Evolutionary conservation across 306 rosid species (phyloP).

Genomic region (Neltuma alba): DNA sequence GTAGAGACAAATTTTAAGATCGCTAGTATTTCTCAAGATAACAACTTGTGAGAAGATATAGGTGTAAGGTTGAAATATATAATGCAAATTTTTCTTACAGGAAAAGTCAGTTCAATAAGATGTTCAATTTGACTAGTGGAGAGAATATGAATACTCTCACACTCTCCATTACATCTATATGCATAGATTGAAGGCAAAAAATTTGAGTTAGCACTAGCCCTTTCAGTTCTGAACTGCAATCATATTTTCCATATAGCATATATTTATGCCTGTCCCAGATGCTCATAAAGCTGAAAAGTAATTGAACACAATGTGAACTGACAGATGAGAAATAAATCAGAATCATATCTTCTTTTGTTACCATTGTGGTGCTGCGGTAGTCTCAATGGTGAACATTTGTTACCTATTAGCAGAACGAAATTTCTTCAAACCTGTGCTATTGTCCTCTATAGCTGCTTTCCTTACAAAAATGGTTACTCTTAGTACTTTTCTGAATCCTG

Average conservation of each 20-base stretch:
- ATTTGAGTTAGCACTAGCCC: neutral
- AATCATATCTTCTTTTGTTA: conserved; percentile 11
- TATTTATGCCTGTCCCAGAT: conserved; percentile 3
- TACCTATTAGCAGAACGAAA: conserved; percentile 23
- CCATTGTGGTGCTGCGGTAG: conserved; percentile 14
- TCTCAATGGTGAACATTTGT: conserved; percentile 29
- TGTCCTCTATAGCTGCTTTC: conserved; percentile 14
- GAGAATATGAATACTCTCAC: conserved; percentile 3
- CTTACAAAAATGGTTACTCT: conserved; percentile 20
- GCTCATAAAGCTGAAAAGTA: neutral
- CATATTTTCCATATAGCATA: conserved; percentile 6
- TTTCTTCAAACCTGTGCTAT: conserved; percentile 20
- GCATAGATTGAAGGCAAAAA: neutral
- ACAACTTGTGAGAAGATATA: neutral
- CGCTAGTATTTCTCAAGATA: neutral
- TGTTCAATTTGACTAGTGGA: conserved; percentile 18
- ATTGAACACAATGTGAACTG: conserved; percentile 17
- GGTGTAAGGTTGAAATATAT: neutral
- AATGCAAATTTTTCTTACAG: conserved; percentile 1
- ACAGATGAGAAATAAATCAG: conserved; percentile 5
- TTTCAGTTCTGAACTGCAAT: conserved; percentile 10
- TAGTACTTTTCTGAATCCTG: conserved; percentile 18
- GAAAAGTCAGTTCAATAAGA: neutral
- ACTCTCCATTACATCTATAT: neutral
- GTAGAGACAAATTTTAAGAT: neutral